phyloP scores from a whole-genome alignment of 495 filamentous ascomycete species.

The Trichocladium uniseriatum region DNA sequence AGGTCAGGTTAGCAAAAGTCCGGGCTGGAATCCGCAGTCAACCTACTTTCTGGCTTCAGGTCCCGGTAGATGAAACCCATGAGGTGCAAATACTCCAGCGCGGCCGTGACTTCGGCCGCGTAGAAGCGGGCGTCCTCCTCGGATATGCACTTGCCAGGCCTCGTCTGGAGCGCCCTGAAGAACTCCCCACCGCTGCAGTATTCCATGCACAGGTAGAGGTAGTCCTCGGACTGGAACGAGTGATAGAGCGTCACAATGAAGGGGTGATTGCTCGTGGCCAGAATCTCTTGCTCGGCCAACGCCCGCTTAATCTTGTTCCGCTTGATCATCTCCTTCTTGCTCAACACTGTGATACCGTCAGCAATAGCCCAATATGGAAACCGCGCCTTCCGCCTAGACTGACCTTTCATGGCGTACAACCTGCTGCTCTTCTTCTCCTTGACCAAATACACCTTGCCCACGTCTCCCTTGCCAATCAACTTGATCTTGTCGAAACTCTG shows the following conservation, averaged over 20 bases:
- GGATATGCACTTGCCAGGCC: slow-evolving; percentile 90
- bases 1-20: slow-evolving; percentile 7
- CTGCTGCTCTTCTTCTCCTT: slow-evolving; percentile 93
- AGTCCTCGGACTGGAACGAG: slow-evolving; percentile 97
- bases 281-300: slow-evolving; percentile 92
- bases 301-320: slow-evolving; percentile 99
- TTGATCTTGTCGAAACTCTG: slow-evolving; percentile 99
- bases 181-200: slow-evolving; percentile 99
- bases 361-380: no score
- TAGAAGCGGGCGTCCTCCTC: slow-evolving; percentile 98
- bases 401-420: slow-evolving; percentile 98
- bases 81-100: slow-evolving; percentile 91
- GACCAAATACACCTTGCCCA: slow-evolving; percentile 96
- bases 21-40: background rate
- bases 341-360: slow-evolving; percentile 56
- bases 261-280: slow-evolving; percentile 96
- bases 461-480: slow-evolving; percentile 95
- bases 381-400: background rate
- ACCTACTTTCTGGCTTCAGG: slow-evolving; percentile 92
- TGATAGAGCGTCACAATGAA: slow-evolving; percentile 98
- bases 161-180: slow-evolving; percentile 91
- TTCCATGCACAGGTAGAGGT: slow-evolving; percentile 98
- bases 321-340: slow-evolving; percentile 99
- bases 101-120: slow-evolving; percentile 95
- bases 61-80: slow-evolving; percentile 99